Percentiles rank a stretch among this genome's conserved stretches.
Conservation (phyloP, 2,329 filamentous ascomycete genomes). For the Xylaria sp. region DNA sequence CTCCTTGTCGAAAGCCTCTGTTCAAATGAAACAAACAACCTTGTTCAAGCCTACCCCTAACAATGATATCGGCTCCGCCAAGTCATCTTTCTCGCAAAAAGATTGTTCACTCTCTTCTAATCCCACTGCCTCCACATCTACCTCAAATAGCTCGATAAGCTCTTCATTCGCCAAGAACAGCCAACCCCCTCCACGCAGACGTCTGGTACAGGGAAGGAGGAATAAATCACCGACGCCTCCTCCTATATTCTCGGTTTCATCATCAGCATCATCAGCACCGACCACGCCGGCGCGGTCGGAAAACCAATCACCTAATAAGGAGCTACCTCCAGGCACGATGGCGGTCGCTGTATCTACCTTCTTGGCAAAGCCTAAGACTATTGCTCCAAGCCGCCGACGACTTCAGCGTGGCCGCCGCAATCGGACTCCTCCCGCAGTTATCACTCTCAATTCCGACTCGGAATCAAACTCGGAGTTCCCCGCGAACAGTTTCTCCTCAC, state of each 20-base stretch:
- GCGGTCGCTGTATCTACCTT: not conserved
- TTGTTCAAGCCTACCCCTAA: slow-evolving; percentile 1
- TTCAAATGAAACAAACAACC: slow-evolving; percentile 18
- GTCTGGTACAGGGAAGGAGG: slow-evolving; percentile 40
- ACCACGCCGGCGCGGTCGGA: slow-evolving; percentile 36
- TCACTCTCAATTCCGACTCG: slow-evolving; percentile 29
- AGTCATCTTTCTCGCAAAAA: slow-evolving; percentile 25
- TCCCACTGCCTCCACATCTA: slow-evolving; percentile 20
- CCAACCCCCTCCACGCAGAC: slow-evolving; percentile 33
- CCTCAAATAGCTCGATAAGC: slow-evolving; percentile 20
- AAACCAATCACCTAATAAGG: slow-evolving; percentile 23
- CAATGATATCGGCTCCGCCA: not conserved
- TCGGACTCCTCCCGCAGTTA: slow-evolving; percentile 20
- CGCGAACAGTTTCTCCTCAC: slow-evolving; percentile 3
- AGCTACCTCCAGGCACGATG: slow-evolving; percentile 1
- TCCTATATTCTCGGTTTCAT: slow-evolving; percentile 41
- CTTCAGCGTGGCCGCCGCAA: slow-evolving; percentile 36
- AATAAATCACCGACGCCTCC: slow-evolving; percentile 37
- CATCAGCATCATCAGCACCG: slow-evolving; percentile 40
- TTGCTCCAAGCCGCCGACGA: slow-evolving; percentile 32
- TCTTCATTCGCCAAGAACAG: slow-evolving; percentile 25
- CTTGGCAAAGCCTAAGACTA: not conserved
- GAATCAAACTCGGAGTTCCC: slow-evolving; percentile 11
- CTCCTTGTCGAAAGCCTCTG: slow-evolving; percentile 2
- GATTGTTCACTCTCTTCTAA: slow-evolving; percentile 20